Evolutionary conservation across 1,284 basidiomycete genomes (phyloP).

Genomic region (Leccinum fallax): DNA sequence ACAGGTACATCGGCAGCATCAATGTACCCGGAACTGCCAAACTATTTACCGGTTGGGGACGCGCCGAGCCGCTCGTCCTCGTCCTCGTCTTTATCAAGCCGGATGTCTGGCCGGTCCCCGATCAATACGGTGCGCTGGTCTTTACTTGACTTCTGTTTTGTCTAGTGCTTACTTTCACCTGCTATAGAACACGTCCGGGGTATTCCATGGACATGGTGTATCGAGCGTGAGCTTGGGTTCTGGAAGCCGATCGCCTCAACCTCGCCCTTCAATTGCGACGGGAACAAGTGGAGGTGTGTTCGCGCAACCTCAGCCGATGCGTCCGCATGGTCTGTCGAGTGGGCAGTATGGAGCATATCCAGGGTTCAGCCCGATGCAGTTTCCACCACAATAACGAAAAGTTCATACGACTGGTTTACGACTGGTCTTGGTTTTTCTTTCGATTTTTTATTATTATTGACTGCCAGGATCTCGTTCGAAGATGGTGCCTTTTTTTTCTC

Average conservation of each 20-base stretch:
- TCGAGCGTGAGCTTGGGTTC: conserved; percentile 11
- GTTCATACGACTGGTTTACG: background rate
- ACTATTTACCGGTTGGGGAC: conserved; percentile 27
- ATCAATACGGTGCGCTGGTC: conserved; percentile 28
- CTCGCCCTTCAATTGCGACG: conserved; percentile 19
- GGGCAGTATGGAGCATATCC: conserved; percentile 25
- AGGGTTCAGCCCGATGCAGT: conserved; percentile 25
- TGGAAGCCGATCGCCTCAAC: conserved; percentile 21
- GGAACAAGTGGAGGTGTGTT: conserved; percentile 11
- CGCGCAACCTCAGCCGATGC: conserved; percentile 29
- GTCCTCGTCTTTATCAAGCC: conserved; percentile 37
- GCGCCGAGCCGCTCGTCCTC: conserved; percentile 37
- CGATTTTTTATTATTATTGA: conserved; percentile 28
- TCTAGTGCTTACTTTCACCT: conserved; percentile 8
- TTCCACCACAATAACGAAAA: conserved; percentile 18
- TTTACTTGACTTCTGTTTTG: conserved; percentile 3
- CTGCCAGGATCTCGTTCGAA: conserved; percentile 5
- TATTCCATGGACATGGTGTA: conserved; percentile 23
- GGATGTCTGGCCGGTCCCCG: conserved; percentile 35
- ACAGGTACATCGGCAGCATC: conserved; percentile 12
- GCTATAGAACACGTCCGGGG: conserved; percentile 23
- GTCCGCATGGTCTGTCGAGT: conserved; percentile 14
- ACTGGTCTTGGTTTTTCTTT: background rate
- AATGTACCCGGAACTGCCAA: conserved; percentile 28
- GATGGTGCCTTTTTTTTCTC: background rate